Evolutionary conservation across 2,329 filamentous ascomycete genomes (phyloP), one percentile per base, ranked within the genome.

Genomic region (Claviceps sp.): DNA sequence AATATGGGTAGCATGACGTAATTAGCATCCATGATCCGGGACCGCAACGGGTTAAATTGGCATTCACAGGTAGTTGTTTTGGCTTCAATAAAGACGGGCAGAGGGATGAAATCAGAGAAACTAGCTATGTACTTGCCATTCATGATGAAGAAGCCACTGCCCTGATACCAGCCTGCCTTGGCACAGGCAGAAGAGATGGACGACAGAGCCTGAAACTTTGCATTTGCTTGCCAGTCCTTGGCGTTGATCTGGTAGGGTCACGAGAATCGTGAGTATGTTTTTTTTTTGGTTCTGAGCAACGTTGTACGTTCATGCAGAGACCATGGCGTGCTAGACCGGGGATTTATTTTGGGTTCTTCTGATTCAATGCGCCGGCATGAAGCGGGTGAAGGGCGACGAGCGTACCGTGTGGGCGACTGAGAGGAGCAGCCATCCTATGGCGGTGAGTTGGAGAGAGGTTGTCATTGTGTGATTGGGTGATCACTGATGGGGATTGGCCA

Each of bases 151-250:
- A 55, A 54, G 2, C 52, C 55, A 34, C 55, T 57, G 14, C 55
- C 54, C 40, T 57, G 54, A 46, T 55, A 57, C 54, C 54, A 57
- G 46, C 55, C 55, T 11, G 24, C 47, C 40, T 51, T 53, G 36
- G 55, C 55, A 41, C 55, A 55, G 14, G 54, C 44, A 7, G 42
- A 47, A 2, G 54, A 43, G 5, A 51, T 16, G 4, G 50, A n/a
- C 6, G 54, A 47, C 7, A 57, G 54, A 26, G 48, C 41, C 8
- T 53, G 52, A 45, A 55, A 55, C 36, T 53, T 50, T 30, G 42
- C 51, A n/a, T 53, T 50, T 22, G 49, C 45, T 37, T 57, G 55
- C 55, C 54, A 57, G 50, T 57, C 54, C 44, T 51, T 53, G 24
- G 52, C 55, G n/a, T 45, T 36, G 22, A n/a, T 36, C 55, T 57